phyloP scores from a whole-genome alignment of 1,284 basidiomycete species.

The Ganoderma sinense region DNA sequence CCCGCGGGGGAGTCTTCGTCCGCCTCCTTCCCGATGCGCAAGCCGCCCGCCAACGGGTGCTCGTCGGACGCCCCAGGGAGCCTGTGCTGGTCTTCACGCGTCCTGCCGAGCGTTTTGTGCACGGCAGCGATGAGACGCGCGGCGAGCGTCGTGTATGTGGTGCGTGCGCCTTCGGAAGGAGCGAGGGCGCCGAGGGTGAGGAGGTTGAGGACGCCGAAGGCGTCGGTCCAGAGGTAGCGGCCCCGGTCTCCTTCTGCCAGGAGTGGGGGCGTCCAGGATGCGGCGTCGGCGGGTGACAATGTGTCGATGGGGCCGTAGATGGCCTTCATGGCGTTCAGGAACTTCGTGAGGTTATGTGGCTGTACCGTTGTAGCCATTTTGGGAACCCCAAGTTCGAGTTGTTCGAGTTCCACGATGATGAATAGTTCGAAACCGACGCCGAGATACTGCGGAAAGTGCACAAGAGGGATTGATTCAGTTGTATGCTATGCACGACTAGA shows the following conservation, averaged over 20 bases:
- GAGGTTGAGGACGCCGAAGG: slow-evolving; percentile 38
- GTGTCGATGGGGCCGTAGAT: slow-evolving; percentile 31
- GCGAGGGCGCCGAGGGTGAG: slow-evolving; percentile 32
- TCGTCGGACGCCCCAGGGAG: slow-evolving; percentile 34
- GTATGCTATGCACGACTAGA: not conserved
- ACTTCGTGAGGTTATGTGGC: slow-evolving; percentile 17
- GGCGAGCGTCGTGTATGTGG: slow-evolving; percentile 31
- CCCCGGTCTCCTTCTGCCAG: slow-evolving; percentile 33
- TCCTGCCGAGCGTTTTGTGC: slow-evolving; percentile 34
- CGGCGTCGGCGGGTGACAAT: slow-evolving; percentile 23
- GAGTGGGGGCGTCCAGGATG: slow-evolving; percentile 31
- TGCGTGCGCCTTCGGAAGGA: slow-evolving; percentile 15
- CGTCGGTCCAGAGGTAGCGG: slow-evolving; percentile 41
- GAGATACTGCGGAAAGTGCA: not conserved
- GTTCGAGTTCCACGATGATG: not conserved
- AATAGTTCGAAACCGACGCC: not conserved
- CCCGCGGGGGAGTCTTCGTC: slow-evolving; percentile 31
- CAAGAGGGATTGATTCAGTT: not conserved
- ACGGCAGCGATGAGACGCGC: slow-evolving; percentile 32
- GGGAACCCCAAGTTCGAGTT: too few relatives aligned
- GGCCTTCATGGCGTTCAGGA: slow-evolving; percentile 26
- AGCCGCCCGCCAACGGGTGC: slow-evolving; percentile 37
- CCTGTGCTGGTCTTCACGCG: slow-evolving; percentile 30
- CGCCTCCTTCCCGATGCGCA: slow-evolving; percentile 39
- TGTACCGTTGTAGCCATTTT: not conserved